Base-by-base conservation (phyloP, 805 yeast genomes). In the Lipomyces yamanashiensis region DNA sequence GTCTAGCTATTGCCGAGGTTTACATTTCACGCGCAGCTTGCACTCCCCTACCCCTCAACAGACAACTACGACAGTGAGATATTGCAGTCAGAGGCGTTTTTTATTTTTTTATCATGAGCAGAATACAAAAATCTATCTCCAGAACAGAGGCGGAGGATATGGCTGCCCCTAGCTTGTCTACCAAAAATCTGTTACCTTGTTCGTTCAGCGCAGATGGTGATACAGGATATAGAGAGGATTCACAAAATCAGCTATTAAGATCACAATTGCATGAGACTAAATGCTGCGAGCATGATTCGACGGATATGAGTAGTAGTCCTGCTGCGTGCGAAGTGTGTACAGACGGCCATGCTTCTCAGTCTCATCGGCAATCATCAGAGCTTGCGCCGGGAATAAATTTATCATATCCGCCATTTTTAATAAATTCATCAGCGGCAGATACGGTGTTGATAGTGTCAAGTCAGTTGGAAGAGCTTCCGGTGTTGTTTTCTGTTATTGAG, bases 341-440 rank as follows among this genome's bases (percentile, higher is more conserved):
- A 36, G 21, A 37, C n/a, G 5, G 23, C 34, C 17, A 40, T 19
- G 9, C 7, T 34, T 1, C 48, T 21, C 37, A 36, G 34, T 21
- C 40, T 21, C 21, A 10, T 41, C 2, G 17, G 54, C 21, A 19
- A 19, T n/a, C 41, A 28, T 21, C 17, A 39, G 45, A 15, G 13
- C 5, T 15, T 12, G 33, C 49, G 5, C 13, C 13, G 34, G 44
- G 23, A 48, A 43, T 10, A 9, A 9, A 41, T 13, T 28, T 33
- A 9, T 23, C 36, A 8, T 58, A 23, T 19, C 43, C 55, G 7
- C 61, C 55, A 9, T 50, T 50, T 33, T 19, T 43, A 13, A 23
- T 58, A 23, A 28, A 33, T 6, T 50, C 61, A 5, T 49, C 55
- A 33, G 54, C 48, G 12, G 61, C 61, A 19, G 61, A 58, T 41